Base-by-base conservation (phyloP, 1,139 yeast species). In the Petasospora rhodanensis region DNA sequence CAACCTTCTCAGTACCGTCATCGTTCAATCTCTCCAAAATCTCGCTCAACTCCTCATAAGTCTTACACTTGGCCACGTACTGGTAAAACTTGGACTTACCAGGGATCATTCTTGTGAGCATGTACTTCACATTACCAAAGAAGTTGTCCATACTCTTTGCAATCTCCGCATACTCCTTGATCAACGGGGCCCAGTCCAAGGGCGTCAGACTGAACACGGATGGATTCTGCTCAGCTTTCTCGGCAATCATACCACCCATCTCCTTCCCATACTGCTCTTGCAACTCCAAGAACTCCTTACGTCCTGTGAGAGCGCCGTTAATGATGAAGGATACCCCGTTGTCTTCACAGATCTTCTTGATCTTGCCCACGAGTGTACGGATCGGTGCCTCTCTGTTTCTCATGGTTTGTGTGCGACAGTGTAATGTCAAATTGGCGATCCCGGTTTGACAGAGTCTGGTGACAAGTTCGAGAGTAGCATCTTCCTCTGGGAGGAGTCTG, bases 161-260 rank as follows among this genome's bases (percentile, higher is more conserved):
- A 16, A 73, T 53, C n/a, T 62, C 56, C 22, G 78, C 53, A 44
- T 73, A 83, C 44, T 84, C 82, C 27, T 62, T 64, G 10, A 74
- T 68, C 5, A 75, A 62, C 17, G 62, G 54, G 21, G 61, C 64
- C 81, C 91, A 83, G 0, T 73, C 65, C 28, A 68, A 52, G 2
- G 83, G 76, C 0, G 50, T 47, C 9, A 54, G 54, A 12, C 59
- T 55, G 55, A 91, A 91, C 30, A 86, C 80, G 1, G 95, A 70
- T 7, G 95, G 91, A 52, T 91, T 89, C 8, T 72, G 55, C 57
- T 91, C 97, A 0, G 96, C 97, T 20, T 79, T 76, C 31, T 87
- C 83, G 1, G 96, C 98, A 46, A 89, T 79, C 98, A 91, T 91
- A 7, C 86, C 91, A 3, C 97, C 95, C 11, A 80, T 58, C 37